Base-by-base conservation (phyloP, 208 protist genomes). In the Kentomonas sorsogonicus region DNA sequence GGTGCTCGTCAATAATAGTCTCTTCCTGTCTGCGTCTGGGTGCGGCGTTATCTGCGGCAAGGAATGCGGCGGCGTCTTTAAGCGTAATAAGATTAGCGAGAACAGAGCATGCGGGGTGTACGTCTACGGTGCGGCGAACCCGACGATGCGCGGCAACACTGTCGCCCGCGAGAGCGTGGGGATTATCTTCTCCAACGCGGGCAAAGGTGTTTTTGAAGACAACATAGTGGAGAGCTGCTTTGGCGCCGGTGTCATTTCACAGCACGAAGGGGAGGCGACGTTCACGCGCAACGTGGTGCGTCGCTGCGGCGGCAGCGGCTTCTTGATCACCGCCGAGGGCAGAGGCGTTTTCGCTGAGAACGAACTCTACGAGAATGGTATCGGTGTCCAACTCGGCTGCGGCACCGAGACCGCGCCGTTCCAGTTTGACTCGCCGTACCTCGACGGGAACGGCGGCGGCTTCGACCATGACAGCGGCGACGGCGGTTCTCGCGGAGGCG, bases 321-420 rank as follows among this genome's bases (percentile, higher is more conserved):
- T 94, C 13, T 56, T 81, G 7, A 46, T 92, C 4, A 66, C 77
- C 9, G 53, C 67, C 2, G 82, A 87, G 29, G 78, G 79, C 9
- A 11, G 55, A 18, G 84, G 88, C 20, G 60, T 46, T 3, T 77
- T 89, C 56, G 53, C 43, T 25, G 56, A 61, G 5, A 94, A 94
- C 55, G 57, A 76, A 1, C 52, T 94, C 36, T 73, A 41, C 41
- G 63, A 77, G 30, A 91, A 90, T 60, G 83, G 85, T 57, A 74
- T 91, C 20, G 87, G 83, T 26, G 65, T 94, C 3, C 87, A 94
- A 29, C 56, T 86, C 15, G 87, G 87, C 26, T 83, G 82, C 26
- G 66, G 67, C 16, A 52, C 79, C 30, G 57, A 67, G 26, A 67
- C 61, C 3, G 69, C 74, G 10, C 61, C 61, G 16, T 51, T 94